A percentile compares a stretch with the other conserved stretches of the same genome.
phyloP scores from a whole-genome alignment of 2,329 filamentous ascomycete genomes.

The Aureobasidium sp. region DNA sequence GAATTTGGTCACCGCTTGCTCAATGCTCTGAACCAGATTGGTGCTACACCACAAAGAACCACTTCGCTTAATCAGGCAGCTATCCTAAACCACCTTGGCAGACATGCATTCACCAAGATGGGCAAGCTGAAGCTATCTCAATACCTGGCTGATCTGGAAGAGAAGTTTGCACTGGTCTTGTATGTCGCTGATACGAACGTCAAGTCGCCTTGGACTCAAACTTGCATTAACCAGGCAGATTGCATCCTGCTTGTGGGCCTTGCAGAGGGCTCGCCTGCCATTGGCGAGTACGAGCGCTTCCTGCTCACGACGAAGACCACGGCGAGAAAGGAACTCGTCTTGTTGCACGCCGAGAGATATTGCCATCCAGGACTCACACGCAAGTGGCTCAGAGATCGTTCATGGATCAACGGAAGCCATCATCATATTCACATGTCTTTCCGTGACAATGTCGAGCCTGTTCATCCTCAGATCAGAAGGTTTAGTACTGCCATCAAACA shows the following conservation, averaged over 20 bases:
- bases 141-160: slow-evolving; percentile 91
- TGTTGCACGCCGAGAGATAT: slow-evolving; percentile 83
- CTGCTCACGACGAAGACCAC: slow-evolving; percentile 96
- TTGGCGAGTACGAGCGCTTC: slow-evolving; percentile 95
- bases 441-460: slow-evolving; percentile 63
- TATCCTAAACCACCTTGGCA: slow-evolving; percentile 87
- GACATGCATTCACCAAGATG: slow-evolving; percentile 95
- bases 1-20: slow-evolving; percentile 89
- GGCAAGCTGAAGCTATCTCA: slow-evolving; percentile 92
- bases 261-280: slow-evolving; percentile 78
- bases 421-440: slow-evolving; percentile 97
- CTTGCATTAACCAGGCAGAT: slow-evolving; percentile 93
- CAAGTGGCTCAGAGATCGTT: slow-evolving; percentile 76
- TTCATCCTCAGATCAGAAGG: slow-evolving; percentile 64
- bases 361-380: slow-evolving; percentile 76
- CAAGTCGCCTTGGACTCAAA: slow-evolving; percentile 96
- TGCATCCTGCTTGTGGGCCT: slow-evolving; percentile 89
- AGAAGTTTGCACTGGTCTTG: slow-evolving; percentile 90
- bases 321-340: slow-evolving; percentile 81
- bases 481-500: slow-evolving; percentile 84
- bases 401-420: slow-evolving; percentile 97
- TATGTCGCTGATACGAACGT: slow-evolving; percentile 96
- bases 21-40: slow-evolving; percentile 81
- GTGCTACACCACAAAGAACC: slow-evolving; percentile 70
- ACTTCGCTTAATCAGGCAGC: slow-evolving; percentile 88